Evolutionary conservation across 345 rosid genomes (phyloP), one percentile per base, ranked within the genome.

Genomic region (Linum trigynum): DNA sequence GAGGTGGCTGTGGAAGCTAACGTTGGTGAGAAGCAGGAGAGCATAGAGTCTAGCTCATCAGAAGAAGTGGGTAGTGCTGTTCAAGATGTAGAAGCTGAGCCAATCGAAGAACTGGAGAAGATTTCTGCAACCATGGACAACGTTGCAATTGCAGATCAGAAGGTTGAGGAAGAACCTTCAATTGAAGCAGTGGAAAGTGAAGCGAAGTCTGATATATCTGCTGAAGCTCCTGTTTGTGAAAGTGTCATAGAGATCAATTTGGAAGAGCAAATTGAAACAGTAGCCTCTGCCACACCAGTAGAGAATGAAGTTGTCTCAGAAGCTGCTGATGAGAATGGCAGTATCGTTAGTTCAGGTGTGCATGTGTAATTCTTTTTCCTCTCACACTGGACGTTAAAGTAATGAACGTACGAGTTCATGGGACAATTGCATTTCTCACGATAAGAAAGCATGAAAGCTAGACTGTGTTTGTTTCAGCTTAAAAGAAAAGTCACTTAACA

Each of bases 301-400:
- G 76, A 74, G 65, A 75, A 70, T 39, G 74, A 72, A 69, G 82
- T 62, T 55, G 68, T 38, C 23, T 78, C 65, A 68, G 65, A 66
- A 61, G 61, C 63, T 42, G 71, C 81, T 38, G 81, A 79, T 64
- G 76, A 77, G 73, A 79, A 67, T 70, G 81, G 78, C 45, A 79
- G 72, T 70, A 59, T 77, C 35, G 61, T 66, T 39, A 71, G 71
- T 70, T 74, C 87, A 67, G 78, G 62, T 65, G 63, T 39, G 68
- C 73, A 69, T 60, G 42, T 74, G 14, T 73, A 76, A 68, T 50
- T 66, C 74, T 55, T 78, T 23, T 23, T 23, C 32, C 32, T 23
- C 72, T 23, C 62, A 66, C 9, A 8, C 9, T 41, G 59, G 78
- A 75, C 65, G 45, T 67, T 42, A 66, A 72, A 80, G 15, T 23